phyloP scores from a whole-genome alignment of 129 eudicot species.

The Cynara cardunculus region DNA sequence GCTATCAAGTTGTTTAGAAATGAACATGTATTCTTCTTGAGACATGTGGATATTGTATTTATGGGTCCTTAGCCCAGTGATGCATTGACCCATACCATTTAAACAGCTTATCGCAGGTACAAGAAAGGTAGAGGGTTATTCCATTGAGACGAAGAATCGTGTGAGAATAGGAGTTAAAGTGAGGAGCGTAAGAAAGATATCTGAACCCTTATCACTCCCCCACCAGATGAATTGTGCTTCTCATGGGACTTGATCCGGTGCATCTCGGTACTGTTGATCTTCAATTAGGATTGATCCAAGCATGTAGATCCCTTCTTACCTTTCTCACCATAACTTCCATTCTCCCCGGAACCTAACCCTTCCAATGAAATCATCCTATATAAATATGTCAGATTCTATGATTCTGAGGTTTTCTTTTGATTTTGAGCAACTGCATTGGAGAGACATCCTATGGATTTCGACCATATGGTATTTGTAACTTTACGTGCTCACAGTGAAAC shows the following conservation, averaged over 20 bases:
- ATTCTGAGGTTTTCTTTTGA: background rate
- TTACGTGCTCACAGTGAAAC: background rate
- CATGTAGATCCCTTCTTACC: too few species aligned
- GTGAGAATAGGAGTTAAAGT: too few species aligned
- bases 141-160: too few species aligned
- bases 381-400: background rate
- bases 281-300: too few species aligned
- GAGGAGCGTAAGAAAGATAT: too few species aligned
- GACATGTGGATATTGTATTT: background rate
- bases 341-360: too few species aligned
- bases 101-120: background rate
- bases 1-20: background rate
- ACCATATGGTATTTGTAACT: background rate
- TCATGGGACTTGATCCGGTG: too few species aligned
- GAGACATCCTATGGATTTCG: background rate
- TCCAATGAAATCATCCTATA: background rate
- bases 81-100: background rate
- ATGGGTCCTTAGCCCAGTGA: background rate
- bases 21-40: background rate
- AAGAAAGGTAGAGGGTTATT: background rate
- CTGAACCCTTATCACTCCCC: too few species aligned
- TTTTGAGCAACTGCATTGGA: background rate
- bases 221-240: too few species aligned
- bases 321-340: too few species aligned
- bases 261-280: too few species aligned